Evolutionary conservation across 176 grass and related monocot genomes (phyloP).

Genomic region (Pontederia crassipes): DNA sequence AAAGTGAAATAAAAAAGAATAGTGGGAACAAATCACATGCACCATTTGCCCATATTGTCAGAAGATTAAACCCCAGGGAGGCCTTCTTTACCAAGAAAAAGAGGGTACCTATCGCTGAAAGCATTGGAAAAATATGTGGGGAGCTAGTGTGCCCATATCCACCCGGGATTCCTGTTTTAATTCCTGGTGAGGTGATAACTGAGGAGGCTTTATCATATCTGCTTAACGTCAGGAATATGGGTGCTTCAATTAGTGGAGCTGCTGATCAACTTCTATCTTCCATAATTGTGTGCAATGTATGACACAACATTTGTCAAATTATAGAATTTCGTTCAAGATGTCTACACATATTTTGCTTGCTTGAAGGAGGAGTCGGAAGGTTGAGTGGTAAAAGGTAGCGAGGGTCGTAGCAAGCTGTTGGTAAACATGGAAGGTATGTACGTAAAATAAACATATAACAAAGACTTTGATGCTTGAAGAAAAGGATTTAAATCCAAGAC

Average conservation of each 20-base stretch:
- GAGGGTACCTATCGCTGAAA: conserved; percentile 36
- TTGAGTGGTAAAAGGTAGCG: too few relatives aligned
- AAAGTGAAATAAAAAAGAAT: conserved; percentile 11
- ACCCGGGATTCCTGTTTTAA: conserved; percentile 64
- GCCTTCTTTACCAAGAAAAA: conserved; percentile 74
- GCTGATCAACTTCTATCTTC: conserved; percentile 45
- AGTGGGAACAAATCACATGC: conserved; percentile 6
- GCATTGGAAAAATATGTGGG: conserved; percentile 68
- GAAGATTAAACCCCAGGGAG: conserved; percentile 56
- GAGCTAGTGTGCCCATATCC: conserved; percentile 83
- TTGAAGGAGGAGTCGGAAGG: too few relatives aligned
- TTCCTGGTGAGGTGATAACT: conserved; percentile 68
- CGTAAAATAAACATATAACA: too few relatives aligned
- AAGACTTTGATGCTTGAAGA: too few relatives aligned
- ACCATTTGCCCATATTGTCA: conserved; percentile 25
- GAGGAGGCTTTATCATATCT: conserved; percentile 48
- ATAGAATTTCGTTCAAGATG: too few relatives aligned
- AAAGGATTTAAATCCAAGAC: too few relatives aligned
- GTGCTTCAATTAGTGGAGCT: conserved; percentile 58
- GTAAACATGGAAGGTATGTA: too few relatives aligned
- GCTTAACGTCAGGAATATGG: conserved; percentile 34
- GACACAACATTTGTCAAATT: neutral
- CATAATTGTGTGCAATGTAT: conserved; percentile 49
- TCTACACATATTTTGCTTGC: too few relatives aligned
- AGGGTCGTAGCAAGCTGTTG: too few relatives aligned